phyloP scores from a whole-genome alignment of 371 early-diverging fungal species.

The Circinella minor region DNA sequence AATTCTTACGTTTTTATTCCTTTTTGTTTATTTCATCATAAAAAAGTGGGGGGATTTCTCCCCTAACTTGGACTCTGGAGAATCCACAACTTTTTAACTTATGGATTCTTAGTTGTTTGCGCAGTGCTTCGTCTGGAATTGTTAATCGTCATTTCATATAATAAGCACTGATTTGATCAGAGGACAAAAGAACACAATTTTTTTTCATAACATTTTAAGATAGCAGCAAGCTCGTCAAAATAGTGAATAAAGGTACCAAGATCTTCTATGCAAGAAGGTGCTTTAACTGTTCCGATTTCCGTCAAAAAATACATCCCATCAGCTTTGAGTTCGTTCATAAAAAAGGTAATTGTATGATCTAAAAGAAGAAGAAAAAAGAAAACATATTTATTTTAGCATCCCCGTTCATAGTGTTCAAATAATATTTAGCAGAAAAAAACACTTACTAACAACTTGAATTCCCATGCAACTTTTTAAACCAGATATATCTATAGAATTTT shows the following conservation, averaged over 20 bases:
- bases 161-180: not conserved
- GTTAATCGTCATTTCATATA: no score
- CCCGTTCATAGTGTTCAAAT: not conserved
- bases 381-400: not conserved
- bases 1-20: no score
- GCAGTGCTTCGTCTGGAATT: no score
- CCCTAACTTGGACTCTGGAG: no score
- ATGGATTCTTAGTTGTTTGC: no score
- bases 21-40: no score
- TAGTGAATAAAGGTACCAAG: not conserved
- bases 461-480: no score
- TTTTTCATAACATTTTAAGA: conserved; percentile 4
- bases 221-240: not conserved
- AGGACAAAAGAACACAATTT: not conserved
- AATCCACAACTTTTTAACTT: no score
- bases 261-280: not conserved
- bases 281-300: not conserved
- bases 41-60: no score
- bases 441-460: no score
- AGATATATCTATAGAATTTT: not conserved
- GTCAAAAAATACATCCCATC: not conserved
- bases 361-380: not conserved
- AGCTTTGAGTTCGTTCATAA: not conserved
- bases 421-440: not conserved
- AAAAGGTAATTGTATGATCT: not conserved